These are phyloP conservation scores for Chalaropsis ovoidea DNA, from an alignment of 2,329 filamentous ascomycete genomes.

Conservation along the genomic window DNA sequence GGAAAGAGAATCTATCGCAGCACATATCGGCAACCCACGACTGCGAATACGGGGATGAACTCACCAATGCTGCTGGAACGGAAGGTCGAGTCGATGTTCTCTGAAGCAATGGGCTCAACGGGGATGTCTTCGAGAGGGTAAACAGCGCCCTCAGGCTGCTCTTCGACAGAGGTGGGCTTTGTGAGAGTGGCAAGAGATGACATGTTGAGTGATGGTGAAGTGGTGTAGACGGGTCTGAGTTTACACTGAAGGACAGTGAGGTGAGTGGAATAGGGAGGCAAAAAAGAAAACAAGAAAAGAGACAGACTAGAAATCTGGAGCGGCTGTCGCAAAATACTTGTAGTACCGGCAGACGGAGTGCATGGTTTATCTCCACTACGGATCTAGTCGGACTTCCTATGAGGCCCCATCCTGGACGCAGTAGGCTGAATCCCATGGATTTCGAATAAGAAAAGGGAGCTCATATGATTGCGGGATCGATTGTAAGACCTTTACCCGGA, in stretches of 20 bases:
- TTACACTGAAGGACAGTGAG: slow-evolving; percentile 30
- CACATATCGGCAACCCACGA: background rate
- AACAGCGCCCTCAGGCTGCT: slow-evolving; percentile 30
- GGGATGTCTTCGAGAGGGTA: slow-evolving; percentile 49
- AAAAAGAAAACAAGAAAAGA: background rate
- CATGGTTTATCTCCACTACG: slow-evolving; percentile 7
- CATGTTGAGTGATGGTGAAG: background rate
- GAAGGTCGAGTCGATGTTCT: slow-evolving; percentile 52
- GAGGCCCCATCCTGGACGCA: background rate
- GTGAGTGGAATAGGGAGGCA: background rate
- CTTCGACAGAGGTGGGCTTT: slow-evolving; percentile 22
- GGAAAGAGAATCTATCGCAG: no score
- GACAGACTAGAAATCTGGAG: background rate
- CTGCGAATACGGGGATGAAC: background rate
- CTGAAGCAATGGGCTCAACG: slow-evolving; percentile 40
- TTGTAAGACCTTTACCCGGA: background rate
- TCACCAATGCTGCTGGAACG: slow-evolving; percentile 52
- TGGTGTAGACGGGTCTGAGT: slow-evolving; percentile 32
- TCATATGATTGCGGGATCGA: background rate
- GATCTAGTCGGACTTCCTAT: background rate
- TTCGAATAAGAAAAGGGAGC: background rate
- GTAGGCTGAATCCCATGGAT: background rate
- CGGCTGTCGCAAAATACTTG: slow-evolving; percentile 3
- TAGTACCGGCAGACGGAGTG: slow-evolving; percentile 5
- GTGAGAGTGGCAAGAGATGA: slow-evolving; percentile 16